Base-by-base conservation (phyloP, 169 alveolate genomes). In the Neospora caninum region DNA sequence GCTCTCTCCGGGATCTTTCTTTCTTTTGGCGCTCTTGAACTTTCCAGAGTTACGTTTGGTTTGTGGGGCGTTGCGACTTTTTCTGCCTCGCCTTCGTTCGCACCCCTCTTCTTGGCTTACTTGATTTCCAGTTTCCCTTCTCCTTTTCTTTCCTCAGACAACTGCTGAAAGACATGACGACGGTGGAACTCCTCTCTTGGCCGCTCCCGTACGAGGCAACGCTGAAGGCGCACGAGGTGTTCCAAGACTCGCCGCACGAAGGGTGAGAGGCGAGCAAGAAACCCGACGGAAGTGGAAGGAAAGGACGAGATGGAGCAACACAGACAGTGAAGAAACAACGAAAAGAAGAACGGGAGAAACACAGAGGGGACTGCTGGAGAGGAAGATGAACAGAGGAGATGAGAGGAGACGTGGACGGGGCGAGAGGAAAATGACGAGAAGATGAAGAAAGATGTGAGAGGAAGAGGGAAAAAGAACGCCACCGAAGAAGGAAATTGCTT, bases 201-300 rank as follows among this genome's bases (percentile, higher is more conserved):
- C 95, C 95, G 39, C 87, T 94, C 88, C 91, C 93, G 27, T 94
- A 58, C 36, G 95, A 94, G 18, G 95, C 82, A 0, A 64, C 45
- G 13, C 92, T 94, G 67, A 67, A 83, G 45, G 10, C 39, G 27
- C 96, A 94, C 58, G 89, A 92, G 22, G 95, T 83, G 27, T 94
- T 94, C 38, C 70, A 84, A 9, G 92, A 88, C 38, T 42, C 49
- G 10, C 93, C 93, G 22, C 88, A 80, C 27, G 45, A 39, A 0
- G 93, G 93, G 93, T 88, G 73, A 31, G 93, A 36, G 6, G 4
- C 0, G 88, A 13, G 88, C 54, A 34, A 13, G 13, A 49, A 49
- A 49, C 22, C n/a, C n/a, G 58, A 49, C 22, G 13, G 58, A 49
- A 49, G 13, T 13, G 58, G 13, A 49, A 49, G 58, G 58, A 49